Evolutionary conservation across 169 alveolate genomes (phyloP).

Genomic region (Theileria equi): DNA sequence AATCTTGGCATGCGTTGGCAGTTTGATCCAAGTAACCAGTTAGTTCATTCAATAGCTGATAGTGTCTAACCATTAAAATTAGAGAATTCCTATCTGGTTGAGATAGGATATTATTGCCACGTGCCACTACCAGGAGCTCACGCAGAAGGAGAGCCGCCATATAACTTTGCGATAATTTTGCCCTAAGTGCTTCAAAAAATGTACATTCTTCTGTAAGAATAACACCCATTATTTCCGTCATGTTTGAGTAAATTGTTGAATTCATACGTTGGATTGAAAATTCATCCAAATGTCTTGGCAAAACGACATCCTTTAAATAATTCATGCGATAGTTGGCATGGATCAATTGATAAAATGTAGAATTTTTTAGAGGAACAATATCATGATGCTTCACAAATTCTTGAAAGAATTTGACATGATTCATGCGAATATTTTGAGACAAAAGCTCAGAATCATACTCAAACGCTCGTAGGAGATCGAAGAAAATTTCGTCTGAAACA

Average conservation of each 20-base stretch:
- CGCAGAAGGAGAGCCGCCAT: constrained; percentile 55
- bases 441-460: constrained; percentile 60
- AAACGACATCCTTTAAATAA: constrained; percentile 74
- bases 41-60: constrained; percentile 59
- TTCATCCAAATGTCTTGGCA: constrained; percentile 76
- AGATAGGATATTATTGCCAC: constrained; percentile 39
- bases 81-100: constrained; percentile 62
- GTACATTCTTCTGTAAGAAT: constrained; percentile 53
- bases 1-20: constrained; percentile 33
- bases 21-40: constrained; percentile 53
- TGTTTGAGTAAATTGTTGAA: constrained; percentile 58
- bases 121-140: constrained; percentile 50
- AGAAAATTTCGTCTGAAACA: constrained; percentile 60
- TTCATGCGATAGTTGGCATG: constrained; percentile 64
- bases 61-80: constrained; percentile 48
- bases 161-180: constrained; percentile 48
- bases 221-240: constrained; percentile 68
- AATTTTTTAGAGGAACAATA: constrained; percentile 29
- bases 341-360: constrained; percentile 38
- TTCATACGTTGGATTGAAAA: constrained; percentile 69
- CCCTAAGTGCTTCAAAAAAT: constrained; percentile 43
- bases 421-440: constrained; percentile 40
- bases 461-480: constrained; percentile 57
- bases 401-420: constrained; percentile 58
- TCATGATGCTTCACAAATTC: constrained; percentile 52